Evolutionary conservation across 208 protist genomes (phyloP).

Genomic region (Jaenimonas drosophilae): DNA sequence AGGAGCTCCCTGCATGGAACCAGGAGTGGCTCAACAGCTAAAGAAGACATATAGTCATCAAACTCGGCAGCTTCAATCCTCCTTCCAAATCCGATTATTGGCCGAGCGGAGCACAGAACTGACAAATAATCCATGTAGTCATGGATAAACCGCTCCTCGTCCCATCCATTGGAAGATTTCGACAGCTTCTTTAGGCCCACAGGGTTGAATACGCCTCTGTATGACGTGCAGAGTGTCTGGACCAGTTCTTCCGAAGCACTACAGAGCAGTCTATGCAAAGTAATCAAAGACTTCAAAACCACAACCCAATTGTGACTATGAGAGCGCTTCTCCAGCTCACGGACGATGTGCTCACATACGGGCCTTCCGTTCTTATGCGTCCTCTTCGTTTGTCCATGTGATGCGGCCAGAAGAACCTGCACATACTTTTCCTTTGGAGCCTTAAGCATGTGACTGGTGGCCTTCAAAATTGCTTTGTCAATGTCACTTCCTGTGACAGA

Average conservation of each 20-base stretch:
- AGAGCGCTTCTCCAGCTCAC: conserved; percentile 54
- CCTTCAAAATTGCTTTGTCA: conserved; percentile 59
- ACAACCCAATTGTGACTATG: conserved; percentile 84
- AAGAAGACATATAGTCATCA: conserved; percentile 25
- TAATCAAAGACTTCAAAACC: conserved; percentile 70
- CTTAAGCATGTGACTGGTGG: conserved; percentile 79
- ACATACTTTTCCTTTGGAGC: conserved; percentile 85
- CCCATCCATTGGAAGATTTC: conserved; percentile 25
- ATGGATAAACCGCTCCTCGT: conserved; percentile 44
- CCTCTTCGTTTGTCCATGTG: conserved; percentile 39
- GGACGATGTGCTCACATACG: conserved; percentile 53
- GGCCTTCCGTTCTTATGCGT: conserved; percentile 5
- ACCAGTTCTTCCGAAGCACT: conserved; percentile 56
- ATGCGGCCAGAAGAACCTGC: conserved; percentile 49
- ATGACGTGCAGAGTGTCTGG: conserved; percentile 23
- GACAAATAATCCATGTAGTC: conserved; percentile 58
- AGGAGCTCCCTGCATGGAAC: conserved; percentile 33
- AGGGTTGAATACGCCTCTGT: conserved; percentile 33
- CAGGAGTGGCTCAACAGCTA: conserved; percentile 23
- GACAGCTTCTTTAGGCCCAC: conserved; percentile 36
- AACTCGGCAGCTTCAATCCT: conserved; percentile 48
- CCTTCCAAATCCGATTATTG: conserved; percentile 12
- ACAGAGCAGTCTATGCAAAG: conserved; percentile 55
- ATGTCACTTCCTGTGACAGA: conserved; percentile 59
- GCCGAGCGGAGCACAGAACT: conserved; percentile 30